Percentiles rank a stretch among this genome's conserved stretches.
phyloP scores from a whole-genome alignment of 345 rosid species.

The Triadica sebifera region DNA sequence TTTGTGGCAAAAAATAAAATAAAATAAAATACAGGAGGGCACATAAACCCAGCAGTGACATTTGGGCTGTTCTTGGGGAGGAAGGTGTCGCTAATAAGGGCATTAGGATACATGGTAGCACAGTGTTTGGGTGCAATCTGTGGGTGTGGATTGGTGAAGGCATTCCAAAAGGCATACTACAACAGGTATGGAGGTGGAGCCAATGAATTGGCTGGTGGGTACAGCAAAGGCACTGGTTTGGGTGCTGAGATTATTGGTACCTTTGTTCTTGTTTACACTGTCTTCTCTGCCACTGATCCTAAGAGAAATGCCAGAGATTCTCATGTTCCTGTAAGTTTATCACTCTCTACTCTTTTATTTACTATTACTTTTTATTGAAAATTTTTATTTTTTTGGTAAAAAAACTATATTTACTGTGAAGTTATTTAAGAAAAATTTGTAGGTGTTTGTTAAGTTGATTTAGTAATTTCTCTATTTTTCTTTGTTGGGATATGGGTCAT shows the following conservation, averaged over 20 bases:
- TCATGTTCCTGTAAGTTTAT: not conserved
- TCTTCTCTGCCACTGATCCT: not conserved
- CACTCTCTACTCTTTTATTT: not conserved
- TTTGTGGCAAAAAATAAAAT: not conserved
- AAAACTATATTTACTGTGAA: too few species aligned
- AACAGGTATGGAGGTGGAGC: not conserved
- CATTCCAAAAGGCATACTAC: not conserved
- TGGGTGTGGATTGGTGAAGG: not conserved
- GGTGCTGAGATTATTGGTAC: slow-evolving; percentile 4
- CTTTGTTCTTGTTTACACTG: not conserved
- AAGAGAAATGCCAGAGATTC: not conserved
- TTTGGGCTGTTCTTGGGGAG: not conserved
- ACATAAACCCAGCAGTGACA: slow-evolving; percentile 1
- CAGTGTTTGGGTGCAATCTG: slow-evolving; percentile 1
- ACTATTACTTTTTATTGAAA: not conserved
- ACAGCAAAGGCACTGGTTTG: not conserved
- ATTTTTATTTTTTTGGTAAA: too few species aligned
- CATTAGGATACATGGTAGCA: not conserved
- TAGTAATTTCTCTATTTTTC: not conserved
- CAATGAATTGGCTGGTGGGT: not conserved
- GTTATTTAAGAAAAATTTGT: too few species aligned
- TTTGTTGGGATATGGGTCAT: not conserved
- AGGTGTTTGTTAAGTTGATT: not conserved
- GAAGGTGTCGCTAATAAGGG: not conserved
- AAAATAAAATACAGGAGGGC: not conserved